These are phyloP conservation scores for Populus euphratica DNA, from an alignment of 345 rosid species.

Conservation along the genomic window DNA sequence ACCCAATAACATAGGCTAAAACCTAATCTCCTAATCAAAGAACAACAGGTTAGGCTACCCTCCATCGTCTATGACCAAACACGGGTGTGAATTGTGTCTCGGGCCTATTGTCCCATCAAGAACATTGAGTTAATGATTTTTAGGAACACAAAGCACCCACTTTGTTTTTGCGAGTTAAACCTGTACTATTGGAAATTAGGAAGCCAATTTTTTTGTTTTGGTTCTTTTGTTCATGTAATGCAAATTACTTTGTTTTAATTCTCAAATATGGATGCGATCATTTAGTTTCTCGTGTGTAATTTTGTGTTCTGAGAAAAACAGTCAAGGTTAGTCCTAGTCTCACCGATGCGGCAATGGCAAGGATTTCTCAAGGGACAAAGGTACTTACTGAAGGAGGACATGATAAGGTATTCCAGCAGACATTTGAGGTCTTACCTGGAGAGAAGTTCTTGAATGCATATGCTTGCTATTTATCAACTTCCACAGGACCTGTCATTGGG, in stretches of 20 bases:
- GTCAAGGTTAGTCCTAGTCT: slow-evolving; percentile 66
- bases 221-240: not conserved
- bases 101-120: too few species aligned
- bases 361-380: slow-evolving; percentile 71
- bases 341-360: slow-evolving; percentile 77
- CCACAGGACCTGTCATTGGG: slow-evolving; percentile 71
- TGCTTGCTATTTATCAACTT: slow-evolving; percentile 71
- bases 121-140: too few species aligned
- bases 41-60: too few species aligned
- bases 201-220: not conserved
- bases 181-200: not conserved
- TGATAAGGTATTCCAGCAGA: slow-evolving; percentile 59
- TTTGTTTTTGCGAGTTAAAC: too few species aligned
- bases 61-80: too few species aligned
- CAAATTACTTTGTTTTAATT: not conserved
- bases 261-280: not conserved
- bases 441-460: slow-evolving; percentile 70
- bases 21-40: too few species aligned
- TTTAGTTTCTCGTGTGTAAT: slow-evolving; percentile 6
- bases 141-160: too few species aligned
- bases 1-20: too few species aligned
- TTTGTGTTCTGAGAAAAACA: slow-evolving; percentile 22
- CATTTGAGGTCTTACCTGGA: slow-evolving; percentile 43
- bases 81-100: too few species aligned
- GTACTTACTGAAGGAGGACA: slow-evolving; percentile 75